Conservation (phyloP, 2,329 filamentous ascomycete species). For the Nigrospora sphaerica region DNA sequence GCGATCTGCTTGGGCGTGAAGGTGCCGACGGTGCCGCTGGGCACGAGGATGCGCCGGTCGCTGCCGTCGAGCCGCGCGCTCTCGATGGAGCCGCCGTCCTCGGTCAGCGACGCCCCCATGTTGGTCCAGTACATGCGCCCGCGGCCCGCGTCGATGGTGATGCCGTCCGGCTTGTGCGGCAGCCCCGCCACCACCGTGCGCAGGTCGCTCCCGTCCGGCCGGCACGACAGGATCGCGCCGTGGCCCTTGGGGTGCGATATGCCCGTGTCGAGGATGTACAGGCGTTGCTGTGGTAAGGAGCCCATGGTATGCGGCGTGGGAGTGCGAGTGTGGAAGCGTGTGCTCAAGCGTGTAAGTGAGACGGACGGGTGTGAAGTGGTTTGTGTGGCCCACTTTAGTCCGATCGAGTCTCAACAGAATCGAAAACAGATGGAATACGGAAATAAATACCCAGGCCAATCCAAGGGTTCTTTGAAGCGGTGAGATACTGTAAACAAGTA, state of each 20-base stretch:
- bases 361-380: not conserved
- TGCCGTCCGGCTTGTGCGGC: conserved; percentile 12
- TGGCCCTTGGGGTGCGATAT: conserved; percentile 3
- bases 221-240: conserved; percentile 5
- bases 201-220: conserved; percentile 4
- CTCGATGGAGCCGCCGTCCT: conserved; percentile 26
- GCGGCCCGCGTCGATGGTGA: conserved; percentile 15
- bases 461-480: no score
- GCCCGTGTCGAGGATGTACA: conserved; percentile 6
- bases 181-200: conserved; percentile 8
- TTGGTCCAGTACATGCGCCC: conserved; percentile 28
- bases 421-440: no score
- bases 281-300: conserved; percentile 3
- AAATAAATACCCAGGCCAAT: no score
- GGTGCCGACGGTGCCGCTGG: conserved; percentile 18
- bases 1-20: conserved; percentile 26
- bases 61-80: conserved; percentile 30
- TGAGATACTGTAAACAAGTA: no score
- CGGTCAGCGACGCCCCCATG: conserved; percentile 23
- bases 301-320: no score
- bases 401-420: no score
- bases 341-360: not conserved
- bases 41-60: conserved; percentile 27
- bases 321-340: not conserved
- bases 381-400: no score